Conservation (phyloP, 257 asterid genomes). For the Hygrophila difformis region DNA sequence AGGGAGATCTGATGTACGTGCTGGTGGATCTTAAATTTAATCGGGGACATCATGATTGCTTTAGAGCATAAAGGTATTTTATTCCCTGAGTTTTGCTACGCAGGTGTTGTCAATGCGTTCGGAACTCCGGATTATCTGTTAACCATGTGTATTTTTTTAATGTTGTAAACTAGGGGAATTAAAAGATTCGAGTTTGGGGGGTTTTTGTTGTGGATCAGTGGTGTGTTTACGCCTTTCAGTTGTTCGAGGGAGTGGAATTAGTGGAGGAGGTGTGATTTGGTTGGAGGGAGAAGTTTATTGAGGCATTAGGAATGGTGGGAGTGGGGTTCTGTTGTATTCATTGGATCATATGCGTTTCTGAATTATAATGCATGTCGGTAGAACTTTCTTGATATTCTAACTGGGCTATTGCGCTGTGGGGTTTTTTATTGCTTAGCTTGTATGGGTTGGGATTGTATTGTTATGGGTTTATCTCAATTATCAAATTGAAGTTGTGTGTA, state of each 20-base stretch:
- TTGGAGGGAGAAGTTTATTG: not conserved
- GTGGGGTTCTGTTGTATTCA: not conserved
- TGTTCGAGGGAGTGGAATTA: constrained; percentile 7
- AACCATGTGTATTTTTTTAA: not conserved
- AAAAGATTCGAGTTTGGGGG: not conserved
- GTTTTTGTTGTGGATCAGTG: constrained; percentile 4
- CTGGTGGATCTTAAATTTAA: constrained; percentile 51
- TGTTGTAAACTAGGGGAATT: not conserved
- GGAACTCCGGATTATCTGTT: constrained; percentile 8
- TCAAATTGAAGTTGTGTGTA: too few relatives aligned
- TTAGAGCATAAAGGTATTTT: constrained; percentile 55
- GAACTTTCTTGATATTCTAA: too few relatives aligned
- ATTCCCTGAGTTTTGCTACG: not conserved
- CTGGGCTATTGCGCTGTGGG: too few relatives aligned
- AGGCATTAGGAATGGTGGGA: not conserved
- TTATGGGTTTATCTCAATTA: too few relatives aligned
- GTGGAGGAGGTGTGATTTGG: constrained; percentile 6
- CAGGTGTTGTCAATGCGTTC: not conserved
- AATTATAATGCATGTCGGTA: too few relatives aligned
- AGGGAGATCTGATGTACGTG: constrained; percentile 80
- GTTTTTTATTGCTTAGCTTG: too few relatives aligned
- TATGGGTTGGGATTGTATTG: too few relatives aligned
- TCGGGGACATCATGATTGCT: constrained; percentile 55
- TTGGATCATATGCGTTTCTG: not conserved
- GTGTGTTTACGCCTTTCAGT: not conserved